Percentiles rank a stretch among this genome's conserved stretches.
Evolutionary conservation across 2,329 filamentous ascomycete genomes (phyloP).

Genomic region (Fusarium scirpi): DNA sequence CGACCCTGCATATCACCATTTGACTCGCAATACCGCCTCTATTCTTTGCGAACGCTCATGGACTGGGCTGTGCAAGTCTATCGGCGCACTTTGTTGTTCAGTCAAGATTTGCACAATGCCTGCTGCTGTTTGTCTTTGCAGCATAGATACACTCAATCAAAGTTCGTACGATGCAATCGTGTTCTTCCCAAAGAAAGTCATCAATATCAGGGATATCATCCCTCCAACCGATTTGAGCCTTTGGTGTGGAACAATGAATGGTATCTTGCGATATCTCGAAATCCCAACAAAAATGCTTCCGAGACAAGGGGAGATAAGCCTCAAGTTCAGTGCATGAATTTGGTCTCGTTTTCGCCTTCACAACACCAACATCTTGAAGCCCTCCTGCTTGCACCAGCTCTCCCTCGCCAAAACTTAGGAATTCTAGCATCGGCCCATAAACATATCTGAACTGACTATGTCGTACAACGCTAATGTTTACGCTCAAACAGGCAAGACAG

Average conservation of each 20-base stretch:
- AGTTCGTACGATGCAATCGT: conserved; percentile 7
- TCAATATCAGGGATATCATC: not conserved
- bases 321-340: not conserved
- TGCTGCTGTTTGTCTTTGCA: conserved; percentile 30
- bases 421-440: not conserved
- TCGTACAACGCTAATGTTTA: not conserved
- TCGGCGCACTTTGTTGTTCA: conserved; percentile 14
- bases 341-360: conserved; percentile 2
- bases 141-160: conserved; percentile 8
- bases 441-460: not conserved
- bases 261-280: not conserved
- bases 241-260: not conserved
- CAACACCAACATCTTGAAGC: conserved; percentile 24
- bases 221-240: not conserved
- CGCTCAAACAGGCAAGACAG: not conserved
- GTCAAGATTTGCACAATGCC: conserved; percentile 11
- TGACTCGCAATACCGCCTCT: conserved; percentile 20
- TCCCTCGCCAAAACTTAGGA: conserved; percentile 19
- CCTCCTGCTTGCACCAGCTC: conserved; percentile 14
- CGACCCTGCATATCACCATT: conserved; percentile 21
- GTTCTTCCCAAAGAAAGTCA: not conserved
- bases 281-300: not conserved
- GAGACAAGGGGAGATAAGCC: conserved; percentile 25
- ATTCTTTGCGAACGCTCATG: conserved; percentile 8
- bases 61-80: not conserved